Evolutionary conservation across 208 protist species (phyloP).

Genomic region (Acanthamoeba rhysodes): DNA sequence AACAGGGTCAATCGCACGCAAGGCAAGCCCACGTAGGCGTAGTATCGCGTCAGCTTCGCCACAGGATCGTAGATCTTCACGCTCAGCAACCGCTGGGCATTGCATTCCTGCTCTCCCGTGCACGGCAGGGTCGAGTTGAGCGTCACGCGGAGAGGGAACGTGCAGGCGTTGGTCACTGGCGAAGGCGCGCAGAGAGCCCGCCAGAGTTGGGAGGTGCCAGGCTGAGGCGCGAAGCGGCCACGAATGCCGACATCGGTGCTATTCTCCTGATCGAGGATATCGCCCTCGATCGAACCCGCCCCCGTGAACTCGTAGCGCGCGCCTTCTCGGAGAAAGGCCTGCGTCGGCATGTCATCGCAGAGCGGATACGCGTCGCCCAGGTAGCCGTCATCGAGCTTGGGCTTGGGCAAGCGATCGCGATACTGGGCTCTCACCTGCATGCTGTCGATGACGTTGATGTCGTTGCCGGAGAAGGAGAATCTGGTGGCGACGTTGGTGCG

Average conservation of each 20-base stretch:
- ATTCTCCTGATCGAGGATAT: conserved; percentile 14
- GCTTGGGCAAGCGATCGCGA: conserved; percentile 76
- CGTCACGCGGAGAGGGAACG: conserved; percentile 48
- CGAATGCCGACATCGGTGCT: conserved; percentile 35
- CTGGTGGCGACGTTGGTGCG: conserved; percentile 71
- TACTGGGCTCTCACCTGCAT: conserved; percentile 27
- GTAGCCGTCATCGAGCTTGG: conserved; percentile 70
- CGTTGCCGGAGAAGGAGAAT: not conserved
- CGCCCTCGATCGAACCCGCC: not conserved
- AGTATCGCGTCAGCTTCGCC: conserved; percentile 50
- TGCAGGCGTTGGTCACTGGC: not conserved
- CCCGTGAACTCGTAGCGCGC: conserved; percentile 41
- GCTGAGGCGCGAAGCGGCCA: conserved; percentile 22
- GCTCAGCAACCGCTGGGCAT: not conserved
- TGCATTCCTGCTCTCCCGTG: conserved; percentile 16
- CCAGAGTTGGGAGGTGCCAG: conserved; percentile 6
- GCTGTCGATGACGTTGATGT: conserved; percentile 61
- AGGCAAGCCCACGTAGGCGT: conserved; percentile 36
- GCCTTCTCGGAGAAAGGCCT: conserved; percentile 40
- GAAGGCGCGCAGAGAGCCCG: conserved; percentile 23
- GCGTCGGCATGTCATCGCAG: conserved; percentile 73
- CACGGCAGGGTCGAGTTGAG: not conserved
- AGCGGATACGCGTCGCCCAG: conserved; percentile 76
- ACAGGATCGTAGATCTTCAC: conserved; percentile 52
- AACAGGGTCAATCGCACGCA: conserved; percentile 71